Evolutionary conservation across 225 moss, liverwort and hornwort species (phyloP).

Genomic region (Physcomitrellopsis africana): DNA sequence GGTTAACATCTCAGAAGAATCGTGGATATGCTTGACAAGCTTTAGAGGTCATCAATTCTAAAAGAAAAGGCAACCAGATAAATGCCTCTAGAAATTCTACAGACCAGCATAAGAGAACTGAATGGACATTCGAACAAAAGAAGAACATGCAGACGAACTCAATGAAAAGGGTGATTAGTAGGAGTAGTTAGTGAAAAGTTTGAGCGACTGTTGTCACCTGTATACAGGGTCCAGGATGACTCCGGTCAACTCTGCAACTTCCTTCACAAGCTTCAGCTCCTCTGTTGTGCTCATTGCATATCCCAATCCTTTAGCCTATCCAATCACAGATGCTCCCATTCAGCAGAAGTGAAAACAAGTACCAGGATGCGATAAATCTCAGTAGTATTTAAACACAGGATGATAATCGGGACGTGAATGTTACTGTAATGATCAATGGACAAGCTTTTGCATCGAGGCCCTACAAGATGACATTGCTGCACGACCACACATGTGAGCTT

Average conservation of each 20-base stretch:
- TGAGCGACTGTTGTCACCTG: conserved; percentile 43
- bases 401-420: too few species aligned
- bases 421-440: background rate
- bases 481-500: background rate
- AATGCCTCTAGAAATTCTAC: background rate
- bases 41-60: too few species aligned
- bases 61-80: background rate
- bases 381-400: conserved; percentile 33
- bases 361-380: conserved; percentile 6
- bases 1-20: background rate
- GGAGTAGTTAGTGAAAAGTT: background rate
- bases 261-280: conserved; percentile 62
- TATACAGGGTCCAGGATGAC: conserved; percentile 75
- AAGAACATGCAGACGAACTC: background rate
- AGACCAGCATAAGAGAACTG: background rate
- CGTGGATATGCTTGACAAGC: background rate
- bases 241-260: conserved; percentile 63
- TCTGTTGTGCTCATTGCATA: conserved; percentile 87
- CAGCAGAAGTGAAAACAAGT: background rate
- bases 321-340: background rate
- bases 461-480: background rate
- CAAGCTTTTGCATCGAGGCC: conserved; percentile 3
- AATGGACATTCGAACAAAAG: background rate
- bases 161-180: background rate
- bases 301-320: conserved; percentile 88